A percentile compares a stretch with the other conserved stretches of the same genome.
Evolutionary conservation across 2,329 filamentous ascomycete genomes (phyloP).

Genomic region (Cladosporium sp.): DNA sequence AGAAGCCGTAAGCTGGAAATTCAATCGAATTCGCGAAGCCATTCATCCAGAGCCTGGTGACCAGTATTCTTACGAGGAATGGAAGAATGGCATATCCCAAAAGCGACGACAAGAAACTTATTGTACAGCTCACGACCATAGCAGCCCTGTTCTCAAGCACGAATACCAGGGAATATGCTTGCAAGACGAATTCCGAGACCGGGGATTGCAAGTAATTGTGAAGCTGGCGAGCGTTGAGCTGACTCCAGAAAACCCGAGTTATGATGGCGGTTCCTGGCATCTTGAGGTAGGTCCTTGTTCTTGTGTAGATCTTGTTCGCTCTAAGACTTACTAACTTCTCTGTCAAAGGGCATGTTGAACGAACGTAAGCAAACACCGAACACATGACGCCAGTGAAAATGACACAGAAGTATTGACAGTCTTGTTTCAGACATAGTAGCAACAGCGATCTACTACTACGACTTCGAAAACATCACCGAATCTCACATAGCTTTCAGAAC

Average conservation of each 20-base stretch:
- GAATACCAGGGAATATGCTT: constrained; percentile 14
- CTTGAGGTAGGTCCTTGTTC: constrained; percentile 5
- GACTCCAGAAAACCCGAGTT: constrained; percentile 53
- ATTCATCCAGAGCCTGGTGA: constrained; percentile 10
- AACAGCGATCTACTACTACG: constrained; percentile 59
- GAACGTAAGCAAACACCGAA: constrained; percentile 4
- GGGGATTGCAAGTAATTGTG: constrained; percentile 50
- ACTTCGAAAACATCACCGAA: constrained; percentile 55
- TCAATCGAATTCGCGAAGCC: background rate
- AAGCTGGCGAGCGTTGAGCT: constrained; percentile 55
- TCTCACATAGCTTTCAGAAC: constrained; percentile 49
- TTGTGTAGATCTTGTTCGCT: no score
- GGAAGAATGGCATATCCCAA: background rate
- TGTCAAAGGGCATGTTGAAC: constrained; percentile 7
- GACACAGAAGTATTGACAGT: background rate
- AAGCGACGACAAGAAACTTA: background rate
- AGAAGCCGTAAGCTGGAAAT: constrained; percentile 3
- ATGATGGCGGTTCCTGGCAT: constrained; percentile 52
- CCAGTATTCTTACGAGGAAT: constrained; percentile 9
- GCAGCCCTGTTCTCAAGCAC: background rate
- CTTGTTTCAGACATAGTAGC: constrained; percentile 32
- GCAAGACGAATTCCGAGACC: constrained; percentile 31
- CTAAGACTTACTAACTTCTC: background rate
- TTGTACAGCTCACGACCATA: background rate
- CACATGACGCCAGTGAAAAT: background rate